A percentile compares a stretch with the other conserved stretches of the same genome.
Conservation (phyloP, 2,329 filamentous ascomycete species). For the Podosphaera fusca region DNA sequence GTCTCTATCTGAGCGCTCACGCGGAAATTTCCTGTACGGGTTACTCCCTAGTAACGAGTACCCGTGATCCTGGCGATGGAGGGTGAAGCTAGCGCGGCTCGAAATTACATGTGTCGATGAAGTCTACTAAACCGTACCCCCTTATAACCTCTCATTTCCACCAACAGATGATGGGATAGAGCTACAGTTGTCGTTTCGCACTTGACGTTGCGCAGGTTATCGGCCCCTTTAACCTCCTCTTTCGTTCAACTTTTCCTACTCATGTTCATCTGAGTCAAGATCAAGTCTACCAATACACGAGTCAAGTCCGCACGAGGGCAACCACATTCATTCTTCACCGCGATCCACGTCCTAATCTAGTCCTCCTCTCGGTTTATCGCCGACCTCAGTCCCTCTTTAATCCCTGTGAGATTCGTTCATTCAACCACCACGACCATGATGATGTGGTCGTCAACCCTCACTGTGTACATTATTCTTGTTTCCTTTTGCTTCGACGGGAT, state of each 20-base stretch:
- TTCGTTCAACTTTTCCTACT: neutral
- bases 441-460: neutral
- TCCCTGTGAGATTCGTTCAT: neutral
- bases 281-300: neutral
- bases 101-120: too few species aligned
- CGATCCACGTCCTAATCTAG: neutral
- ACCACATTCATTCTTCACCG: neutral
- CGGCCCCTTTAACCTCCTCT: neutral
- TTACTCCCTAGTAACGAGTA: too few species aligned
- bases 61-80: too few species aligned
- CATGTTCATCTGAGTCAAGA: neutral
- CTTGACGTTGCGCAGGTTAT: neutral
- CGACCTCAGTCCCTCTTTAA: neutral
- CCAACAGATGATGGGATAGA: too few species aligned
- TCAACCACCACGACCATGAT: neutral
- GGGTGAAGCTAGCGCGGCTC: too few species aligned
- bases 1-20: too few species aligned
- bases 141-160: too few species aligned
- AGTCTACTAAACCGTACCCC: too few species aligned
- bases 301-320: neutral
- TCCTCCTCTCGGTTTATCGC: neutral
- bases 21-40: too few species aligned
- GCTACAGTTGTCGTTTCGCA: neutral
- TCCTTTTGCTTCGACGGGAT: conserved; percentile 15
- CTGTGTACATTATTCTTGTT: neutral